A percentile compares a stretch with the other conserved stretches of the same genome.
These are phyloP conservation scores for Dendrobium huoshanense DNA, from an alignment of 106 monocot species.

Conservation along the genomic window DNA sequence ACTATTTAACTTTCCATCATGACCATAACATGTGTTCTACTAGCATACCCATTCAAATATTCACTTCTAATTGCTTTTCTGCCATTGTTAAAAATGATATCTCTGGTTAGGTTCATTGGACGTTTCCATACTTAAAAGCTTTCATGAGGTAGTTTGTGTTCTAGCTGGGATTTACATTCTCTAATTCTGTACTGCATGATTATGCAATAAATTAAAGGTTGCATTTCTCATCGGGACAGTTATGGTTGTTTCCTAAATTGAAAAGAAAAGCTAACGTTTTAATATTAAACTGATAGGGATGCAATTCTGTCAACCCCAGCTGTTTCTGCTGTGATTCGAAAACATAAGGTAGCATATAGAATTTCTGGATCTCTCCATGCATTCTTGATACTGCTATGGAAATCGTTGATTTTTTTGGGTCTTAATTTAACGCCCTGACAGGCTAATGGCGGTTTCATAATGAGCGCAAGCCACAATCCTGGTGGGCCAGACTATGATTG, in stretches of 20 bases:
- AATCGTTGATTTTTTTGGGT: background rate
- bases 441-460: constrained; percentile 99
- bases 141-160: background rate
- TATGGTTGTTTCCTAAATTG: background rate
- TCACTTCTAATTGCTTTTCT: background rate
- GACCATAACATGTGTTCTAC: background rate
- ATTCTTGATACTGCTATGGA: background rate
- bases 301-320: constrained; percentile 95
- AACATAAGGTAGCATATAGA: constrained; percentile 40
- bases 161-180: background rate
- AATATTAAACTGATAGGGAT: constrained; percentile 45
- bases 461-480: constrained; percentile 99
- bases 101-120: background rate
- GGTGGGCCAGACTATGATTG: constrained; percentile 99
- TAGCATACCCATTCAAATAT: background rate
- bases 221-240: background rate
- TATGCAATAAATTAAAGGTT: background rate
- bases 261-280: background rate
- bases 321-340: constrained; percentile 95
- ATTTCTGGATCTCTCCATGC: background rate
- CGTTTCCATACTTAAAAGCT: background rate
- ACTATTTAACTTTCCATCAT: background rate
- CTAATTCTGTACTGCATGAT: background rate
- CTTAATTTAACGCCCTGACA: constrained; percentile 15
- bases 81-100: background rate